Percentiles rank a stretch among this genome's conserved stretches.
These are phyloP conservation scores for Fusarium xylarioides DNA, from an alignment of 2,329 filamentous ascomycete genomes.

Conservation along the genomic window DNA sequence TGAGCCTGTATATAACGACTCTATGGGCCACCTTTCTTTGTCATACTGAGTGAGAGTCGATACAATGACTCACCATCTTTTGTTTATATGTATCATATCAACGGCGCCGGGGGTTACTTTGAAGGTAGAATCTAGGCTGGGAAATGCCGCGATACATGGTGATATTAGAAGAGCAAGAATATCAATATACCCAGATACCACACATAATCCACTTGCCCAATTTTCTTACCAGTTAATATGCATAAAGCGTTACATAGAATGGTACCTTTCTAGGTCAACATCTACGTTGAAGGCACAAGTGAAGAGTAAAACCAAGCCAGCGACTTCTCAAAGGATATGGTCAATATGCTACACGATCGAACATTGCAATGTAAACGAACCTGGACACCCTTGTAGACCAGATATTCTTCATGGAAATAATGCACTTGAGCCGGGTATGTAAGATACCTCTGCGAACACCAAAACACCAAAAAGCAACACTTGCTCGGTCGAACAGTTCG, in stretches of 20 bases:
- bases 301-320: not conserved
- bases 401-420: not conserved
- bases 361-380: not conserved
- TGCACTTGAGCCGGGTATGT: slow-evolving; percentile 10
- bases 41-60: slow-evolving; percentile 13
- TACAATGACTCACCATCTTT: slow-evolving; percentile 15
- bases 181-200: slow-evolving; percentile 37
- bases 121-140: slow-evolving; percentile 12
- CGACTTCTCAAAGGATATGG: not conserved
- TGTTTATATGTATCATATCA: slow-evolving; percentile 33
- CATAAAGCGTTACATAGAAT: not conserved
- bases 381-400: not conserved
- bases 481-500: not conserved
- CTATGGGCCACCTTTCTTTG: slow-evolving; percentile 18
- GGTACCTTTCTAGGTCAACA: not conserved
- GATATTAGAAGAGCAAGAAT: slow-evolving; percentile 8
- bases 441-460: slow-evolving; percentile 30
- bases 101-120: slow-evolving; percentile 9
- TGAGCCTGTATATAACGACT: slow-evolving; percentile 25
- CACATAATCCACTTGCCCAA: slow-evolving; percentile 1
- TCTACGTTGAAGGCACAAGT: not conserved
- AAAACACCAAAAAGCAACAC: slow-evolving; percentile 17
- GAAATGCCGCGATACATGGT: not conserved
- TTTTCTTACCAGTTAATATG: not conserved
- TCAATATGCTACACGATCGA: not conserved